Base-by-base conservation (phyloP, 2,329 filamentous ascomycete species). In the Paecilomyces variotii region DNA sequence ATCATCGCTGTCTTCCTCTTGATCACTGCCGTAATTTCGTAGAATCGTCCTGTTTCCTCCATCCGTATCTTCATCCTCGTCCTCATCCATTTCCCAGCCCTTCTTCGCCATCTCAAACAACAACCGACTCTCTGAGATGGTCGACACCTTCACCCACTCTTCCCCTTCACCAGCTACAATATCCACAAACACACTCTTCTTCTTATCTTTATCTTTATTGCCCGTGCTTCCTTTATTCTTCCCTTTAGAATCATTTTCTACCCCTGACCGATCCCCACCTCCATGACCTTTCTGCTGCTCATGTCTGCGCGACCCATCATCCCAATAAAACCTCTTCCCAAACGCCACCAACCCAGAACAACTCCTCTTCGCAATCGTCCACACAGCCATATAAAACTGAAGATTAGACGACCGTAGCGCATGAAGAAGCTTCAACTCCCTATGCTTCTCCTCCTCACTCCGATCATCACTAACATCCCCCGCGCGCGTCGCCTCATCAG, bases 61-160 rank as follows among this genome's bases (percentile, higher is more conserved):
- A 54, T 64, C 45, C 11, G 24, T 28, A 52, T 65, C 61, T 12
- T 62, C 68, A 3, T 69, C 69, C 28, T 63, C 71, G 3, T 68
- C 66, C 34, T 72, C 77, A 57, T 75, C 76, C 51, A 70, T 71
- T 63, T 84, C 82, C 81, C 84, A 87, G 10, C 87, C 86, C 59
- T 85, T 80, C 69, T 88, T 87, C 2, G 87, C 87, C 62, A 89
- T 79, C 64, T 89, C 87, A 67, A 86, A 87, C 19, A 88, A 72
- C 30, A 90, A 73, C 56, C 86, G 78, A 59, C 80, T 84, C 62
- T 87, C 82, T 0, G 84, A 86, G 26, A 87, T 75, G 3, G 85
- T 86, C 4, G 84, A 87, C 1, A 89, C 82, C 69, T 88, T 88
- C 57, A 86, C 80, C 87, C 87, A 90, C 65, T 85, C 80, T 59